Percentiles rank a stretch among this genome's conserved stretches.
Conservation (phyloP, 306 rosid genomes). For the Begonia peltatifolia region DNA sequence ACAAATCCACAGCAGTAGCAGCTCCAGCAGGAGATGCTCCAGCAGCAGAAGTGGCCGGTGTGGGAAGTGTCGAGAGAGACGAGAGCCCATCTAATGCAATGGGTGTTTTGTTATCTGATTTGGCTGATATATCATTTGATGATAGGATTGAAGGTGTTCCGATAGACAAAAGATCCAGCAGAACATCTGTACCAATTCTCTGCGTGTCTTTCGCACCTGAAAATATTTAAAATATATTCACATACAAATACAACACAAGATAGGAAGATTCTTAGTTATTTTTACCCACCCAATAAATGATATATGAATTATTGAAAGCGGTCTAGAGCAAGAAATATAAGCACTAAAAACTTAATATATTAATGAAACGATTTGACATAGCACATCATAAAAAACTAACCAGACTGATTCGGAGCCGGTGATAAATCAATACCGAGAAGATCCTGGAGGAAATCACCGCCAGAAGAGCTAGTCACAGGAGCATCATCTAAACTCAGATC, state of each 20-base stretch:
- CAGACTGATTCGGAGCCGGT: slow-evolving; percentile 41
- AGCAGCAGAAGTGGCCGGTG: slow-evolving; percentile 33
- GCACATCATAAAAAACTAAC: slow-evolving; percentile 28
- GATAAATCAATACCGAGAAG: slow-evolving; percentile 78
- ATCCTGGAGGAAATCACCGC: slow-evolving; percentile 78
- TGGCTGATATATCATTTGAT: slow-evolving; percentile 38
- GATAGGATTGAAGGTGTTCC: slow-evolving; percentile 40
- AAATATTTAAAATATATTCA: slow-evolving; percentile 1
- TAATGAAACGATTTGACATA: too few species aligned
- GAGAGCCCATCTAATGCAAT: slow-evolving; percentile 48
- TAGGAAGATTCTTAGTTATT: too few species aligned
- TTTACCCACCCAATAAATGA: too few species aligned
- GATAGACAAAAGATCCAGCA: slow-evolving; percentile 71
- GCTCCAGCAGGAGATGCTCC: slow-evolving; percentile 33
- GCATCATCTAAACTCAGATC: slow-evolving; percentile 72
- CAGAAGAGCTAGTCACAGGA: slow-evolving; percentile 65
- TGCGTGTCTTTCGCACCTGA: slow-evolving; percentile 39
- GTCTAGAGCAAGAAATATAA: too few species aligned
- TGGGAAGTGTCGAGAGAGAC: slow-evolving; percentile 40
- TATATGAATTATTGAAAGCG: too few species aligned
- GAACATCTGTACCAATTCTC: slow-evolving; percentile 58
- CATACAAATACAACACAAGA: too few species aligned
- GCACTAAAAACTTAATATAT: too few species aligned
- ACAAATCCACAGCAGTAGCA: slow-evolving; percentile 59
- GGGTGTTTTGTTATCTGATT: slow-evolving; percentile 33